phyloP scores from a whole-genome alignment of 225 moss, liverwort and hornwort species.

The Marchantia polymorpha region DNA sequence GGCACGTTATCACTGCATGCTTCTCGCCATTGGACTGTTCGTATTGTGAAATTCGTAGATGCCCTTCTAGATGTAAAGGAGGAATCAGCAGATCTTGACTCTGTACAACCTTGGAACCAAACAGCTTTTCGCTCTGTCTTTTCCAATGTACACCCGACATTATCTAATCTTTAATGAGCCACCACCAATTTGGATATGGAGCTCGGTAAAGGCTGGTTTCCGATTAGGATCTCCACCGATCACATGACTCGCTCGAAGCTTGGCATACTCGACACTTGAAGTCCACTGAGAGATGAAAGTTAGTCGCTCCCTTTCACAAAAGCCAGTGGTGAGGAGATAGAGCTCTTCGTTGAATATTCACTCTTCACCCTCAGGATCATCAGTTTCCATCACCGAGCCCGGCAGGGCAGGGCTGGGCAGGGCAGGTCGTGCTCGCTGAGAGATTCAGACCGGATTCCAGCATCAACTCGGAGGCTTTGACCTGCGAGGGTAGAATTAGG shows the following conservation, averaged over 20 bases:
- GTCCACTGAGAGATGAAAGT: no score
- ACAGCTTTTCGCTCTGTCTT: not conserved
- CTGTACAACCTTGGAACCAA: not conserved
- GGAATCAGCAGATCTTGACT: not conserved
- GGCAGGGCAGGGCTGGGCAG: no score
- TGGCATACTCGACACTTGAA: not conserved
- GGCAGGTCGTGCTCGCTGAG: no score
- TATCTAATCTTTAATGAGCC: not conserved
- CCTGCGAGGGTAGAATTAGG: no score
- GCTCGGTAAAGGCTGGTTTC: not conserved
- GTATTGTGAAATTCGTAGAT: not conserved
- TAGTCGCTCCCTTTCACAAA: no score
- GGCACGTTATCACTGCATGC: not conserved
- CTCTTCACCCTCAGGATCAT: no score
- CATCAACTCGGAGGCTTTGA: no score
- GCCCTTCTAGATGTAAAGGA: not conserved
- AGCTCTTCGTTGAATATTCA: no score
- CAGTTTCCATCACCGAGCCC: no score
- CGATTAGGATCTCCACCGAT: not conserved
- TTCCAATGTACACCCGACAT: not conserved
- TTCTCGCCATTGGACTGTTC: not conserved
- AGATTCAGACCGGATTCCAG: no score
- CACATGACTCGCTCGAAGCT: not conserved
- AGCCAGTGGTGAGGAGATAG: no score
- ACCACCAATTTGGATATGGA: not conserved